Percentiles rank a stretch among this genome's conserved stretches.
Conservation (phyloP, 1,139 yeast genomes). For the Insectozyma bohioensis region DNA sequence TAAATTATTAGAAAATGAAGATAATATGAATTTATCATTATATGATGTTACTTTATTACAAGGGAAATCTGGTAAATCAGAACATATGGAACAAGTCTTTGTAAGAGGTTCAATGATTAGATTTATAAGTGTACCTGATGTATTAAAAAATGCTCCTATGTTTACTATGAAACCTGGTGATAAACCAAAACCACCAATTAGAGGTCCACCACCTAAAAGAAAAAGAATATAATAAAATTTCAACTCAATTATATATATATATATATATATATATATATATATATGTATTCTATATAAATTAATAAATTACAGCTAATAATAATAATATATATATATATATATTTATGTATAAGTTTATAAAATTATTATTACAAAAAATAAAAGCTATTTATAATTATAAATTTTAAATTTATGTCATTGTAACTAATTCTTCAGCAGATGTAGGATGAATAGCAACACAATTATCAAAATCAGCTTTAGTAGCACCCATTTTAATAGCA, state of each 20-base stretch:
- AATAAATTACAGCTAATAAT: background rate
- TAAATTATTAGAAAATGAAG: constrained; percentile 79
- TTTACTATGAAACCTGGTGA: constrained; percentile 64
- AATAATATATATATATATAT: too few relatives aligned
- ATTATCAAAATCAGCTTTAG: constrained; percentile 89
- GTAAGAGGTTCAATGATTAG: constrained; percentile 90
- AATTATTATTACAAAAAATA: background rate
- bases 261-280: constrained; percentile 1
- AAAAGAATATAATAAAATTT: constrained; percentile 17
- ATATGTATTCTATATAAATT: background rate
- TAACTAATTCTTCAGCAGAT: constrained; percentile 94
- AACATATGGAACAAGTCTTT: constrained; percentile 82
- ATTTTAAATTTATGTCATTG: constrained; percentile 52
- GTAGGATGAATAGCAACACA: constrained; percentile 99
- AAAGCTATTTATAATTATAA: background rate
- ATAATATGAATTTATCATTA: constrained; percentile 90
- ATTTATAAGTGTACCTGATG: constrained; percentile 84
- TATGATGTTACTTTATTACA: constrained; percentile 81
- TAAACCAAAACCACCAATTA: constrained; percentile 68
- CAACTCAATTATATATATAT: background rate
- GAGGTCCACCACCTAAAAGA: constrained; percentile 54
- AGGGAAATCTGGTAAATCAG: constrained; percentile 62
- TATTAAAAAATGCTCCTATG: constrained; percentile 84
- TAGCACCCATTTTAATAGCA: constrained; percentile 97
- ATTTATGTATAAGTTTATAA: background rate